Conservation (phyloP, 108 stramenopile genomes). For the Skeletonema marinoi region DNA sequence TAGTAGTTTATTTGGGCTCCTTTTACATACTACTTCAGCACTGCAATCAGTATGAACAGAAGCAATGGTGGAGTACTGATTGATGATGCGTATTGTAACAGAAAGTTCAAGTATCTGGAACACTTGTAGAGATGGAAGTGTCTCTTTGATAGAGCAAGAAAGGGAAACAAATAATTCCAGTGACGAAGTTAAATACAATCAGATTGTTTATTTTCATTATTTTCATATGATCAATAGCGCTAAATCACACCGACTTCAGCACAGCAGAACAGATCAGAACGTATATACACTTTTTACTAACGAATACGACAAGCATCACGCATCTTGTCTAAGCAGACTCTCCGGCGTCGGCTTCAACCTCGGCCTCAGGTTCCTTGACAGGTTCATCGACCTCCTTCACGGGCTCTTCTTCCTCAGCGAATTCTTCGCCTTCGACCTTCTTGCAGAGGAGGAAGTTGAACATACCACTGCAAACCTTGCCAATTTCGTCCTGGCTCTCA, state of each 20-base stretch:
- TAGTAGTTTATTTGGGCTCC: too few relatives aligned
- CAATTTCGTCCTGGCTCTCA: slow-evolving; percentile 76
- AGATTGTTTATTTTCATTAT: not conserved
- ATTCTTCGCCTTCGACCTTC: slow-evolving; percentile 15
- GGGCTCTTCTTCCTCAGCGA: slow-evolving; percentile 30
- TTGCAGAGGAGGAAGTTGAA: slow-evolving; percentile 18
- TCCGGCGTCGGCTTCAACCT: slow-evolving; percentile 19
- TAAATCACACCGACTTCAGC: not conserved
- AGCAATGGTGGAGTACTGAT: too few relatives aligned
- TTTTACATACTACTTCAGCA: too few relatives aligned
- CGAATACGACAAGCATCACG: not conserved
- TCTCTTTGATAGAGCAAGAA: too few relatives aligned
- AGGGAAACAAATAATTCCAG: too few relatives aligned
- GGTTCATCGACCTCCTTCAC: slow-evolving; percentile 9
- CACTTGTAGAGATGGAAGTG: too few relatives aligned
- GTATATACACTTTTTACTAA: not conserved
- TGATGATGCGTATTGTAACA: too few relatives aligned
- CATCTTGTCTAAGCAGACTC: not conserved
- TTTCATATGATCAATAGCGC: not conserved
- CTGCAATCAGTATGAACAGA: too few relatives aligned
- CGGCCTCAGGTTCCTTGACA: slow-evolving; percentile 1
- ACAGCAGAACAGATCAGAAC: not conserved
- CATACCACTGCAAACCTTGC: slow-evolving; percentile 56
- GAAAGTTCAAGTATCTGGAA: too few relatives aligned
- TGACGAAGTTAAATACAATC: not conserved